Evolutionary conservation across 148 eudicot genomes (phyloP), one percentile per base, ranked within the genome.

Genomic region (Bassia scoparia): DNA sequence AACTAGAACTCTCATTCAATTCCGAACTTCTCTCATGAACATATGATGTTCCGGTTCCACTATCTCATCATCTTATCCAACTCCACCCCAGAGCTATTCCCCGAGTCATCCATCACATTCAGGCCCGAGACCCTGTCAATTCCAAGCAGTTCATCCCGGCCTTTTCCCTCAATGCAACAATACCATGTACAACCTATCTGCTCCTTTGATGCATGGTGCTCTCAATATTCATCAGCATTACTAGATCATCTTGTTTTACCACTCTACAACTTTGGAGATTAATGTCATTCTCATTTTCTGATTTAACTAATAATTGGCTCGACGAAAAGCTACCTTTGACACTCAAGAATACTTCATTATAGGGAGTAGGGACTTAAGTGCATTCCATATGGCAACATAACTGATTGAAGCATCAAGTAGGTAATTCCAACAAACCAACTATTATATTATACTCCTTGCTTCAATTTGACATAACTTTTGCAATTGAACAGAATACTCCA

Each of bases 341-440:
- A 69, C 56, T 72, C 27, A 68, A 18, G 1, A 17, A 20, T 70
- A 70, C 60, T 38, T 77, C 77, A 23, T 81, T 80, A 50, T 75
- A 6, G 88, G 86, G 30, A 88, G 77, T 56, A 90, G 74, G 67
- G 91, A 87, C 61, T 69, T 72, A 65, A 88, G 81, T 59, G 86
- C 85, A 74, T 64, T 18, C 86, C 89, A 77, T 87, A 90, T 1
- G 96, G 93, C 73, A 90, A 81, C 90, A 87, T 77, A 61, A 89
- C 70, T 38, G 84, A 79, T 63, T 93, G 96, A 74, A 91, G 88
- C 58, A 90, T 71, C 44, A 90, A 78, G 74, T 84, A 90, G 74
- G 92, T 85, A 12, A 86, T 5, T 46, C 88, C 90, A 73, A 90
- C 86, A 68, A 71, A 77, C 79, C 81, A 79, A 87, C 78, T 73